These are phyloP conservation scores for Zygotorulaspora mrakii DNA, from an alignment of 1,139 yeast genomes.

Conservation along the genomic window DNA sequence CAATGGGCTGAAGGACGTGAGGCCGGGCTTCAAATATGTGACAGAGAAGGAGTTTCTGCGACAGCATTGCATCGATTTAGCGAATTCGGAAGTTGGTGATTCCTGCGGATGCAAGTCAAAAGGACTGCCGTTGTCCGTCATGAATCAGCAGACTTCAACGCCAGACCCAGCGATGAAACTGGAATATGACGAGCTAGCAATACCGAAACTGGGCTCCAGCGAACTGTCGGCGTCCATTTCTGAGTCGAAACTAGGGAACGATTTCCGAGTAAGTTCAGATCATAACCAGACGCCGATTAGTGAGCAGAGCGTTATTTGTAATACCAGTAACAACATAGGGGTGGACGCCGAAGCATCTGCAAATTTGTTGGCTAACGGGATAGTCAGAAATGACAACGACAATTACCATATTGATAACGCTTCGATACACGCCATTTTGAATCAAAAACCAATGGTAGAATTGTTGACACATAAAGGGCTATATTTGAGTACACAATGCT, in stretches of 20 bases:
- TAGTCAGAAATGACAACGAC: not conserved
- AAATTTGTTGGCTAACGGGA: slow-evolving; percentile 1
- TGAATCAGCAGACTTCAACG: too few relatives aligned
- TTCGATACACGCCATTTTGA: slow-evolving; percentile 9
- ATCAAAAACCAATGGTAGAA: slow-evolving; percentile 26
- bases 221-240: not conserved
- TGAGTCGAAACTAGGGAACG: not conserved
- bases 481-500: slow-evolving; percentile 34
- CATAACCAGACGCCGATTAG: too few relatives aligned
- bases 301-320: too few relatives aligned
- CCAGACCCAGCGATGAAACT: not conserved
- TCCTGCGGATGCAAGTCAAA: slow-evolving; percentile 4
- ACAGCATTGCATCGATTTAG: slow-evolving; percentile 9
- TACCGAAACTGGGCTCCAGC: not conserved
- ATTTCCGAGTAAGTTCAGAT: too few relatives aligned
- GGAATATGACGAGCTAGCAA: not conserved
- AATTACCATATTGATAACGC: not conserved
- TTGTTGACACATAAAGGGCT: slow-evolving; percentile 35
- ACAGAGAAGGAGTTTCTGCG: slow-evolving; percentile 31
- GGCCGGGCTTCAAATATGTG: slow-evolving; percentile 20
- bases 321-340: too few relatives aligned
- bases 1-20: slow-evolving; percentile 12
- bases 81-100: not conserved
- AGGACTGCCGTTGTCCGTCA: too few relatives aligned
- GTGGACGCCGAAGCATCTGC: not conserved